phyloP scores from a whole-genome alignment of 495 filamentous ascomycete genomes.

The Lindgomyces ingoldianus region DNA sequence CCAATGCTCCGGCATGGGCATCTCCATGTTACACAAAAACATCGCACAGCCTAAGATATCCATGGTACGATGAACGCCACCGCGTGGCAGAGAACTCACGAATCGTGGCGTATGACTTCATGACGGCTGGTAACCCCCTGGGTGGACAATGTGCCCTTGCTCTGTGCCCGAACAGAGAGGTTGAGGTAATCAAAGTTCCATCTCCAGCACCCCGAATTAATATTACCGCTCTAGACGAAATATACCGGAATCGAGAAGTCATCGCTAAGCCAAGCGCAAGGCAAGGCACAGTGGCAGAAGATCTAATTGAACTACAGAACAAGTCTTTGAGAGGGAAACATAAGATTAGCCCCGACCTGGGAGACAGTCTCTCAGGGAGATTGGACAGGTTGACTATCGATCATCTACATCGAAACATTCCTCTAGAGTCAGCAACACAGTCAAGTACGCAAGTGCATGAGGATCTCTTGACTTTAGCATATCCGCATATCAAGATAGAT shows the following conservation, averaged over 20 bases:
- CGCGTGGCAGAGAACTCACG: conserved; percentile 58
- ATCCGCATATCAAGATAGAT: conserved; percentile 41
- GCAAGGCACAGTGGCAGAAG: conserved; percentile 34
- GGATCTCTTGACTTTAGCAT: conserved; percentile 43
- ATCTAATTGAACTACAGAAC: conserved; percentile 35
- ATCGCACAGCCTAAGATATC: conserved; percentile 56
- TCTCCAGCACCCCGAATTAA: conserved; percentile 27
- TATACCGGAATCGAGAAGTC: conserved; percentile 25
- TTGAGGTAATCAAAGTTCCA: conserved; percentile 62
- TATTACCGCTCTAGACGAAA: conserved; percentile 37
- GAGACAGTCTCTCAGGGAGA: conserved; percentile 29
- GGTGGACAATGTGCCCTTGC: conserved; percentile 67
- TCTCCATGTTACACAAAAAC: conserved; percentile 52
- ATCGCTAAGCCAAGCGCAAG: conserved; percentile 26
- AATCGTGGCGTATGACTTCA: conserved; percentile 85
- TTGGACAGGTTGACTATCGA: conserved; percentile 37
- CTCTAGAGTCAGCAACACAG: conserved; percentile 19
- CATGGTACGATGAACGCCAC: conserved; percentile 49
- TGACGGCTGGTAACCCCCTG: conserved; percentile 61
- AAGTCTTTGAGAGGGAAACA: conserved; percentile 30
- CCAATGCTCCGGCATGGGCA: conserved; percentile 47
- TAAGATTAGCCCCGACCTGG: conserved; percentile 20
- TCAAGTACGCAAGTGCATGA: conserved; percentile 38
- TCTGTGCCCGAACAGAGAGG: conserved; percentile 64
- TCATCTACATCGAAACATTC: conserved; percentile 27